These are phyloP conservation scores for Rhododendron griersonianum DNA, from an alignment of 148 eudicot species.

Conservation along the genomic window DNA sequence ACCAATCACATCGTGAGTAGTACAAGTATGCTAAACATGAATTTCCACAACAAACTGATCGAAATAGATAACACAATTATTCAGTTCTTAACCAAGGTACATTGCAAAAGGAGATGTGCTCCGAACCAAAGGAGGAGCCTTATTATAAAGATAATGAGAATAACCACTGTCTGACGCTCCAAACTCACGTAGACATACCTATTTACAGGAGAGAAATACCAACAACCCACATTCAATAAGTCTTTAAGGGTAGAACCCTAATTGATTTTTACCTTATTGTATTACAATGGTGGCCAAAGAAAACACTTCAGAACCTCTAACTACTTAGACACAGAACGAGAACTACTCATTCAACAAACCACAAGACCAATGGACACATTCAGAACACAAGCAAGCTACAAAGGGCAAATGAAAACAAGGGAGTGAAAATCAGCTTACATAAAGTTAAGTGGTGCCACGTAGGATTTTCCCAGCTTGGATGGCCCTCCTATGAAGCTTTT, in stretches of 20 bases:
- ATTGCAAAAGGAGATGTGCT: not conserved
- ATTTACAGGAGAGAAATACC: conserved; percentile 29
- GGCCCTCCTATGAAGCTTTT: conserved; percentile 14
- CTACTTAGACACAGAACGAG: not conserved
- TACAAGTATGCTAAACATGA: not conserved
- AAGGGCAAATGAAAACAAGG: conserved; percentile 8
- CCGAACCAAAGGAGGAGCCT: not conserved
- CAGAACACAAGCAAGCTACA: not conserved
- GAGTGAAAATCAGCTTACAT: conserved; percentile 25
- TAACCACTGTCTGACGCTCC: conserved; percentile 7
- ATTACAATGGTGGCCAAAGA: conserved; percentile 8
- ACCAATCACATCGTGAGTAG: not conserved
- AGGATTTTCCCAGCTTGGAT: conserved; percentile 27
- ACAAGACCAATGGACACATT: not conserved
- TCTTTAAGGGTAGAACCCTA: conserved; percentile 9
- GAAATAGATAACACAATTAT: not conserved
- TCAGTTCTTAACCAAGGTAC: not conserved
- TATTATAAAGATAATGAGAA: conserved; percentile 19
- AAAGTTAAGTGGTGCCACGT: conserved; percentile 39
- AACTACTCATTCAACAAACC: conserved; percentile 10
- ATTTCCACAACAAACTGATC: not conserved
- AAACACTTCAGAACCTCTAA: conserved; percentile 11
- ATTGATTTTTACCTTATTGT: conserved; percentile 23
- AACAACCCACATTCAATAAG: conserved; percentile 10
- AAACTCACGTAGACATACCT: not conserved